Evolutionary conservation across 129 eudicot species (phyloP).

Genomic region (Escallonia rubra): DNA sequence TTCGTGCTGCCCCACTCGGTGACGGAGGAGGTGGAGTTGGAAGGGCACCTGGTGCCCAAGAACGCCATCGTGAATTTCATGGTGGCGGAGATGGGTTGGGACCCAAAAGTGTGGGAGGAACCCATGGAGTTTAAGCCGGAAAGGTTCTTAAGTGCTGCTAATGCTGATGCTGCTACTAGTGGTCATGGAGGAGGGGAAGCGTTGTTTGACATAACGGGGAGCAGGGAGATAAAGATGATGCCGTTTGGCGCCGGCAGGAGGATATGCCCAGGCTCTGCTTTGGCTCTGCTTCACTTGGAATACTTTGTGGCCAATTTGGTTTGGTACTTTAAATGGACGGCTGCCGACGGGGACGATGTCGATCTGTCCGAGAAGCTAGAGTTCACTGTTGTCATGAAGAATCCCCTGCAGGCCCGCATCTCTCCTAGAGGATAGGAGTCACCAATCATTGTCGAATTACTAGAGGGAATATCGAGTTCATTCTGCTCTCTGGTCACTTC

Average conservation of each 20-base stretch:
- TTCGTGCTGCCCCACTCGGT: conserved; percentile 42
- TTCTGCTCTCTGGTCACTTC: too few species aligned
- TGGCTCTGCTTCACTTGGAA: conserved; percentile 59
- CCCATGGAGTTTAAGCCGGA: conserved; percentile 9
- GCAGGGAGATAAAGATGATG: conserved; percentile 61
- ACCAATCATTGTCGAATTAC: too few species aligned
- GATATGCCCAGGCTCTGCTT: conserved; percentile 42
- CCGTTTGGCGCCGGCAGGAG: conserved; percentile 78
- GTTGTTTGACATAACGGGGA: conserved; percentile 52
- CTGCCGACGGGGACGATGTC: conserved; percentile 19
- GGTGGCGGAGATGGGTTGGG: not conserved
- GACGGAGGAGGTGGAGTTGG: not conserved
- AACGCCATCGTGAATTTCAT: not conserved
- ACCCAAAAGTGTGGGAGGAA: not conserved
- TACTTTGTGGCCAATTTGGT: conserved; percentile 63
- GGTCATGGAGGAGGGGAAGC: conserved; percentile 6
- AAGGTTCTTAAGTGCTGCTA: conserved; percentile 30
- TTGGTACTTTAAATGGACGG: conserved; percentile 40
- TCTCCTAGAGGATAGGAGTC: conserved; percentile 8
- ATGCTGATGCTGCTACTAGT: too few species aligned
- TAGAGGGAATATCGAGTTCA: too few species aligned
- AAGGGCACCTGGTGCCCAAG: not conserved
- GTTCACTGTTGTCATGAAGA: conserved; percentile 42
- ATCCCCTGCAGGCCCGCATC: conserved; percentile 33
- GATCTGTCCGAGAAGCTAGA: conserved; percentile 38